A percentile compares a stretch with the other conserved stretches of the same genome.
Evolutionary conservation across 2,329 filamentous ascomycete species (phyloP).

Genomic region (Xylaria sp.): DNA sequence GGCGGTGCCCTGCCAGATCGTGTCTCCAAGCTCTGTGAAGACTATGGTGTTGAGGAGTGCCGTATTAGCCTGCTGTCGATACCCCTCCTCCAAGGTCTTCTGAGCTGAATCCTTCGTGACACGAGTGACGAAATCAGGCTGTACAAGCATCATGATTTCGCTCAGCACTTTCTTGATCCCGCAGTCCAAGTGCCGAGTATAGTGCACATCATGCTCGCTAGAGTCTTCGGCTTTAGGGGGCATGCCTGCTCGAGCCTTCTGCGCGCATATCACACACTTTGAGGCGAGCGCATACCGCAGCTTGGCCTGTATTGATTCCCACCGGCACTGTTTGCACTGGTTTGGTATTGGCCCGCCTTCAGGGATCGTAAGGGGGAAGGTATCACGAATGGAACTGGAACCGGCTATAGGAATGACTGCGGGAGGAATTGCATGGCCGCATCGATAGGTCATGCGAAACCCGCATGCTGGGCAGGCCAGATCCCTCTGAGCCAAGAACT

Average conservation of each 20-base stretch:
- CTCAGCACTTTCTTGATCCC: slow-evolving; percentile 34
- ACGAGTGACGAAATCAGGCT: slow-evolving; percentile 44
- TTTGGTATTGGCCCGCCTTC: slow-evolving; percentile 40
- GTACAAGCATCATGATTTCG: slow-evolving; percentile 38
- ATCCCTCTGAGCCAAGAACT: slow-evolving; percentile 18
- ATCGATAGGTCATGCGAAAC: slow-evolving; percentile 42
- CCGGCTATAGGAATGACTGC: slow-evolving; percentile 35
- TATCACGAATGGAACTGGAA: slow-evolving; percentile 38
- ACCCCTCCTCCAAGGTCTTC: slow-evolving; percentile 35
- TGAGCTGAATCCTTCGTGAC: slow-evolving; percentile 34
- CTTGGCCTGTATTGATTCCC: slow-evolving; percentile 36
- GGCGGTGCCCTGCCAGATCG: slow-evolving; percentile 40
- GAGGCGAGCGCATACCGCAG: slow-evolving; percentile 36
- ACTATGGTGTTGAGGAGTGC: slow-evolving; percentile 43
- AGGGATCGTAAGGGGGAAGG: slow-evolving; percentile 43
- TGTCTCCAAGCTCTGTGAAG: slow-evolving; percentile 43
- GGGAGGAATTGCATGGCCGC: slow-evolving; percentile 42
- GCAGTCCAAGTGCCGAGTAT: slow-evolving; percentile 33
- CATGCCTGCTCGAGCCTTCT: slow-evolving; percentile 24
- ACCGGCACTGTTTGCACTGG: slow-evolving; percentile 45
- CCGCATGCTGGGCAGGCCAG: slow-evolving; percentile 42
- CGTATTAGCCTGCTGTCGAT: slow-evolving; percentile 38
- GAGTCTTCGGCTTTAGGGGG: slow-evolving; percentile 1
- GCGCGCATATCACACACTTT: slow-evolving; percentile 41
- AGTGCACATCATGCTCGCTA: slow-evolving; percentile 40